Evolutionary conservation across 257 asterid genomes (phyloP).

Genomic region (Solanum stenotomum): DNA sequence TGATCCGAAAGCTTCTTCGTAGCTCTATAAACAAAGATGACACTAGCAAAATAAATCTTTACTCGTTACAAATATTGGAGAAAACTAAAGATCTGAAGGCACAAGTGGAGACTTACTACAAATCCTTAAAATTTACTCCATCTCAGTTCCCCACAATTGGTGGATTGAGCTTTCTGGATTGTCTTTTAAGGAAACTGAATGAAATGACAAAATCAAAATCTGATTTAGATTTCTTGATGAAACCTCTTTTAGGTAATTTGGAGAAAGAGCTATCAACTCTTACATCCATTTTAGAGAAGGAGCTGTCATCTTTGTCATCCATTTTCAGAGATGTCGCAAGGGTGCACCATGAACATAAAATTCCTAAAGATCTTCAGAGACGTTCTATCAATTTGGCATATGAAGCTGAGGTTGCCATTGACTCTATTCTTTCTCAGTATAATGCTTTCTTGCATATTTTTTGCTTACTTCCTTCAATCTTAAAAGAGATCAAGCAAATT

Average conservation of each 20-base stretch:
- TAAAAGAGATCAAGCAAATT: not conserved
- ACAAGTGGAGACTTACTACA: not conserved
- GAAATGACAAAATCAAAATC: no score
- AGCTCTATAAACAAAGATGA: not conserved
- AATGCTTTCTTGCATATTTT: not conserved
- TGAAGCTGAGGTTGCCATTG: not conserved
- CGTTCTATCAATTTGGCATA: not conserved
- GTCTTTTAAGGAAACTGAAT: no score
- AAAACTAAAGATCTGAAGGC: not conserved
- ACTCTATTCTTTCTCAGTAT: not conserved
- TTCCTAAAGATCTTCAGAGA: not conserved
- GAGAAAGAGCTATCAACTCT: not conserved
- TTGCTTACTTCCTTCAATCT: not conserved
- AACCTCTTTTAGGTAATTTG: no score
- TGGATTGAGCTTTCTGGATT: not conserved
- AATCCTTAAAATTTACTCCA: not conserved
- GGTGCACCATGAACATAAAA: not conserved
- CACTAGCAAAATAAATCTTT: not conserved
- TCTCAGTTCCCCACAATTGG: not conserved
- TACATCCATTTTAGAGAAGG: not conserved
- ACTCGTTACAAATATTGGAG: not conserved
- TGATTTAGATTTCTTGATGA: no score
- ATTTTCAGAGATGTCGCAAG: not conserved
- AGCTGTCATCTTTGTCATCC: not conserved
- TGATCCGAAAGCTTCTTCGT: not conserved